Conservation (phyloP, 2,329 filamentous ascomycete species). For the Trichoderma sp. region DNA sequence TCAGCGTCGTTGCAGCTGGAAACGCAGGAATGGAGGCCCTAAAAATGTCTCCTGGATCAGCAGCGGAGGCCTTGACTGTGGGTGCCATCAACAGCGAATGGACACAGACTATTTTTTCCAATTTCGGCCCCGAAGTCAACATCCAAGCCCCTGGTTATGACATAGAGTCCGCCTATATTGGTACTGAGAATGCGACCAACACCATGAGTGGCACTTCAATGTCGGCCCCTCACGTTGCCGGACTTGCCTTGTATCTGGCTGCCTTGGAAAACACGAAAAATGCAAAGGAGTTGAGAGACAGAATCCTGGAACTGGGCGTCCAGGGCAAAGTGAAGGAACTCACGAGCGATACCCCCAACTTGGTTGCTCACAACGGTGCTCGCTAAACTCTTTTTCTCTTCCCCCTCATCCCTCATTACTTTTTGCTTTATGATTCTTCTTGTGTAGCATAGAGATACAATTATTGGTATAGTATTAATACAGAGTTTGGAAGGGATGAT, state of each 20-base stretch:
- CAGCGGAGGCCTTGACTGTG: constrained; percentile 50
- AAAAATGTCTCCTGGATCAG: constrained; percentile 49
- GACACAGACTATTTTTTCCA: constrained; percentile 47
- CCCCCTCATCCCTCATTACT: neutral
- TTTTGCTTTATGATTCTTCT: neutral
- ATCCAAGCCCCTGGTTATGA: constrained; percentile 52
- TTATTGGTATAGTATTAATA: constrained; percentile 2
- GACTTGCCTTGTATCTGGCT: constrained; percentile 59
- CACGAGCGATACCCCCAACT: constrained; percentile 43
- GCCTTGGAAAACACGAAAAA: constrained; percentile 45
- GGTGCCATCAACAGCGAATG: constrained; percentile 48
- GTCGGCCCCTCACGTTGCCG: constrained; percentile 62
- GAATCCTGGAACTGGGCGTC: constrained; percentile 45
- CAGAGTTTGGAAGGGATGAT: neutral
- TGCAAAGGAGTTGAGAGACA: constrained; percentile 40
- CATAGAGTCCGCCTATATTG: constrained; percentile 50
- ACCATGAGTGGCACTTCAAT: constrained; percentile 62
- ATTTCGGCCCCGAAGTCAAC: constrained; percentile 51
- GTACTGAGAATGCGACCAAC: constrained; percentile 42
- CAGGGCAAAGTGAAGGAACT: constrained; percentile 40
- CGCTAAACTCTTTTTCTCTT: neutral
- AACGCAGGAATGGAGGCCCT: neutral
- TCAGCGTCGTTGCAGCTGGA: constrained; percentile 46
- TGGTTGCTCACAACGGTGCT: constrained; percentile 51
- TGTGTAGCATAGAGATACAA: neutral